Conservation (phyloP, 306 rosid species). For the Prunus davidiana region DNA sequence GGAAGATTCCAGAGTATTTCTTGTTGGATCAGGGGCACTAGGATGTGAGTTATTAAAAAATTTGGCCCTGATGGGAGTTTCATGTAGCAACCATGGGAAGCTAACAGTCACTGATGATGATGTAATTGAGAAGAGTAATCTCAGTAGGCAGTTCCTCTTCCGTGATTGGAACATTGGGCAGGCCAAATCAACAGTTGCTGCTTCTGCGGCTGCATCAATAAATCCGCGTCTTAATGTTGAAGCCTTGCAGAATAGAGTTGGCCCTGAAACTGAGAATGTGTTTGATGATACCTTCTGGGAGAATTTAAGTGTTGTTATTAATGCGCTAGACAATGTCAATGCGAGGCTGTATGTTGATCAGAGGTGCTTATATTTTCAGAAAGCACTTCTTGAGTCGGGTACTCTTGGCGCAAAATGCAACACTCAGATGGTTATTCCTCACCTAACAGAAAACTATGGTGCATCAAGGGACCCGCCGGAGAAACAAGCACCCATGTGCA, state of each 20-base stretch:
- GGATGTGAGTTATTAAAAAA: conserved; percentile 94
- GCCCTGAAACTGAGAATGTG: conserved; percentile 77
- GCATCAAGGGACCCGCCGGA: conserved; percentile 99
- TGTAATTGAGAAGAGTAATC: conserved; percentile 96
- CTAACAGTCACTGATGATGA: conserved; percentile 92
- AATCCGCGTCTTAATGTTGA: conserved; percentile 57
- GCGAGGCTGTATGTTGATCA: conserved; percentile 95
- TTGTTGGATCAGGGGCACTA: conserved; percentile 96
- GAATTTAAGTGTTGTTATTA: conserved; percentile 65
- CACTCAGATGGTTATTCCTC: conserved; percentile 98
- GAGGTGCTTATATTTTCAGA: conserved; percentile 95
- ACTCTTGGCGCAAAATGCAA: conserved; percentile 98
- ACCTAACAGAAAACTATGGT: conserved; percentile 94
- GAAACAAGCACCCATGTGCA: conserved; percentile 99
- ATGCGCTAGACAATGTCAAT: conserved; percentile 93
- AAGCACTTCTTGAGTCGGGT: conserved; percentile 97
- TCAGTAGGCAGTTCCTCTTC: conserved; percentile 95
- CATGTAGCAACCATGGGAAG: conserved; percentile 76
- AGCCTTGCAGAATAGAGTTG: conserved; percentile 82
- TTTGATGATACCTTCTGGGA: conserved; percentile 80
- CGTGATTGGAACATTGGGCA: conserved; percentile 99
- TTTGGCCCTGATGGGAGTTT: conserved; percentile 94
- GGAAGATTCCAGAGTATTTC: conserved; percentile 74
- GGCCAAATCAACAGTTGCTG: conserved; percentile 94
- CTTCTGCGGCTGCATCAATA: conserved; percentile 70